Percentiles rank a stretch among this genome's conserved stretches.
phyloP scores from a whole-genome alignment of 768 basidiomycete genomes.

The Leucogyrophana mollusca region DNA sequence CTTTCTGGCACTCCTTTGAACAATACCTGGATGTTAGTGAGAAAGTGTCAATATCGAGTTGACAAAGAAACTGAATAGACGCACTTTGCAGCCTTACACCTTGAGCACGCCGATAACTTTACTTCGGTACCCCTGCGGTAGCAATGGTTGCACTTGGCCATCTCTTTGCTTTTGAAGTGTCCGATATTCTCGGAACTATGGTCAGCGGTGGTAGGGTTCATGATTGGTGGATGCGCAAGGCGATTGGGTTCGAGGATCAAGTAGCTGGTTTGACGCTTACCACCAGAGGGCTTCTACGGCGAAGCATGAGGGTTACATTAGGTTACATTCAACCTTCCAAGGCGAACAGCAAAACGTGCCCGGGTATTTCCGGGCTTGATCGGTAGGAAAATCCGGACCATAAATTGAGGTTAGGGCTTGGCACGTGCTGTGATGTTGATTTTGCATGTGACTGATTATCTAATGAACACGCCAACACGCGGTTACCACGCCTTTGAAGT shows the following conservation, averaged over 20 bases:
- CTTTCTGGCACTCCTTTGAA: slow-evolving; percentile 20
- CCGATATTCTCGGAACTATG: no score
- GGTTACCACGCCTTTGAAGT: slow-evolving; percentile 13
- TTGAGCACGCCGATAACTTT: background rate
- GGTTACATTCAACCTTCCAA: no score
- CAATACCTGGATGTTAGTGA: slow-evolving; percentile 3
- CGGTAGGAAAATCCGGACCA: no score
- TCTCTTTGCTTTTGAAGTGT: background rate
- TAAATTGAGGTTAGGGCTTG: slow-evolving; percentile 5
- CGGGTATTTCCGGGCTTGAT: no score
- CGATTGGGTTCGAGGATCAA: no score
- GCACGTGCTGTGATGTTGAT: slow-evolving; percentile 15
- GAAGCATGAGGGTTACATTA: no score
- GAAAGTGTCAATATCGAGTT: background rate
- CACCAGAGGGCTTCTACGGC: background rate
- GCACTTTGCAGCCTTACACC: slow-evolving; percentile 1
- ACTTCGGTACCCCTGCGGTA: background rate
- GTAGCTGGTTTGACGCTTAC: no score
- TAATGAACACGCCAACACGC: slow-evolving; percentile 27
- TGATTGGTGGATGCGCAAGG: no score
- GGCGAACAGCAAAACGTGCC: no score
- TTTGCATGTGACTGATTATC: slow-evolving; percentile 27
- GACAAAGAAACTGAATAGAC: background rate
- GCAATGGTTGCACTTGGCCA: background rate
- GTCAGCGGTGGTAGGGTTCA: no score